Conservation (phyloP, 1,139 yeast genomes). For the Saccharomyces hybrid region DNA sequence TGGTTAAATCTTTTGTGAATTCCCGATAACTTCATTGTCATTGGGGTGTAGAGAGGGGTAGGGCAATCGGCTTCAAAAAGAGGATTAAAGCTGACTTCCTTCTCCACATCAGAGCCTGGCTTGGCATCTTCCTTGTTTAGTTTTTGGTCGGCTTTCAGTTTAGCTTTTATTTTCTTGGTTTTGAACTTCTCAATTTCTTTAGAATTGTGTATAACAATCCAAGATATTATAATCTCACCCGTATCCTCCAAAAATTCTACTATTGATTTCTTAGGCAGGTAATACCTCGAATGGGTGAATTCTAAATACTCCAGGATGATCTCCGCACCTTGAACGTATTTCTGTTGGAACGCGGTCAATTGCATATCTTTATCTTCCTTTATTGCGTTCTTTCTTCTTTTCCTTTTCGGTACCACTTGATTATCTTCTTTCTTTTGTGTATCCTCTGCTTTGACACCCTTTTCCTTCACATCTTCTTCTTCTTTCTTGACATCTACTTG, state of each 20-base stretch:
- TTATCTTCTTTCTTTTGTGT: neutral
- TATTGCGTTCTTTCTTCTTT: conserved; percentile 17
- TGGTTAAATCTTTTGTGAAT: conserved; percentile 63
- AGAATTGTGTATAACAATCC: conserved; percentile 28
- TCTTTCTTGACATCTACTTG: conserved; percentile 5
- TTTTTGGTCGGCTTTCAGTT: conserved; percentile 14
- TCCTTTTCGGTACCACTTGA: conserved; percentile 2
- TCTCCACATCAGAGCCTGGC: conserved; percentile 14
- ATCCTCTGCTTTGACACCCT: conserved; percentile 7
- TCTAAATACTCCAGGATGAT: conserved; percentile 80
- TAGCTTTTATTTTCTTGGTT: conserved; percentile 13
- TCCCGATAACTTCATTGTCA: conserved; percentile 55
- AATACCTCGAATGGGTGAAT: conserved; percentile 64
- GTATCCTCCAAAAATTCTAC: conserved; percentile 45
- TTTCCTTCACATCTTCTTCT: conserved; percentile 5
- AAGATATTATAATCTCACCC: conserved; percentile 24
- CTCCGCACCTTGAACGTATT: conserved; percentile 60
- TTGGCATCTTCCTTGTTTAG: conserved; percentile 12
- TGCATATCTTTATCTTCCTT: conserved; percentile 36
- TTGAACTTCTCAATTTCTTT: conserved; percentile 22
- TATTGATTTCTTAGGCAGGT: conserved; percentile 67
- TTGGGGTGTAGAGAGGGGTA: conserved; percentile 45
- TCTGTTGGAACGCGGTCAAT: conserved; percentile 68
- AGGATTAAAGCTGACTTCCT: conserved; percentile 5
- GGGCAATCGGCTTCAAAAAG: conserved; percentile 31